Conservation (phyloP, 139 green algal species). For the Chlamydomonas schloesseri region DNA sequence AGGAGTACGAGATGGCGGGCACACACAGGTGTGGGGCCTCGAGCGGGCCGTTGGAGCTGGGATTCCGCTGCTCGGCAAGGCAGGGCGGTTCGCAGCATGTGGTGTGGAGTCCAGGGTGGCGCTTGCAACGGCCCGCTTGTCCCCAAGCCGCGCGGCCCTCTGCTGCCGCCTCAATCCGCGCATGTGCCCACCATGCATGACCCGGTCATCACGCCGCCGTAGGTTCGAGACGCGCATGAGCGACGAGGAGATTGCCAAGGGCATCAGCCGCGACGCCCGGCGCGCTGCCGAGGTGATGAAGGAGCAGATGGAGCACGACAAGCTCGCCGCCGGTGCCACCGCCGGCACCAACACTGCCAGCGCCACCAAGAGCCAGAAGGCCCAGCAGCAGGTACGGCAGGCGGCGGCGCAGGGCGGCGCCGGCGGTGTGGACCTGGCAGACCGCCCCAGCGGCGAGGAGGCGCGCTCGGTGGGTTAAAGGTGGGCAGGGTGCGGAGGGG, state of each 20-base stretch:
- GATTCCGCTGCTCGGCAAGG: no score
- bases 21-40: neutral
- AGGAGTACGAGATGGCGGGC: conserved; percentile 20
- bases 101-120: no score
- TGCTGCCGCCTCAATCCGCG: no score
- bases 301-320: neutral
- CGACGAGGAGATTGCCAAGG: conserved; percentile 39
- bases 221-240: conserved; percentile 49
- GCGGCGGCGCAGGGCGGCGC: neutral
- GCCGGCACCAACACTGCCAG: no score
- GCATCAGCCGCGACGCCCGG: conserved; percentile 10
- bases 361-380: no score
- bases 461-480: conserved; percentile 2
- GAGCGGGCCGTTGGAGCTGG: no score
- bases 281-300: conserved; percentile 14
- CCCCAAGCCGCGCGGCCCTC: no score
- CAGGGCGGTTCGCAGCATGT: no score
- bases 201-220: no score
- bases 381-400: neutral
- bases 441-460: neutral
- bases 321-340: neutral
- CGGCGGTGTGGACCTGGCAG: neutral
- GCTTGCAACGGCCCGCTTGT: no score
- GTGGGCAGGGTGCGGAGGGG: no score
- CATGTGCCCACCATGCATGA: no score